Percentiles rank a stretch among this genome's conserved stretches.
Conservation (phyloP, 1,139 yeast genomes). For the Candida tropicalis region DNA sequence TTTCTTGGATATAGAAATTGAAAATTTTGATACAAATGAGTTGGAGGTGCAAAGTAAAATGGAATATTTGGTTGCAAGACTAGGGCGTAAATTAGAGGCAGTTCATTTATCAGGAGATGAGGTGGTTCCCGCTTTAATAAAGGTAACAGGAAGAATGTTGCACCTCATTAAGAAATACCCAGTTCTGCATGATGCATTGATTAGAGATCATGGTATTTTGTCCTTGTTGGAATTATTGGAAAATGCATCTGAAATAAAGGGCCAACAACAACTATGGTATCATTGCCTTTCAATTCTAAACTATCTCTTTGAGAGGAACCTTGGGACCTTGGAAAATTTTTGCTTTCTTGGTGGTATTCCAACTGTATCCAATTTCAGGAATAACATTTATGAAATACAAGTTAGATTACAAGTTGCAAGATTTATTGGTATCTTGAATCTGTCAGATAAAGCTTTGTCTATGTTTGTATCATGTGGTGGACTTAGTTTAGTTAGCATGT, state of each 20-base stretch:
- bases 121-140: constrained; percentile 31
- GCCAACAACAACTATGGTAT: constrained; percentile 40
- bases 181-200: constrained; percentile 43
- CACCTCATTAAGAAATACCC: constrained; percentile 46
- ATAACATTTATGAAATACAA: constrained; percentile 33
- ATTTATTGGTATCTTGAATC: constrained; percentile 42
- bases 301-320: constrained; percentile 36
- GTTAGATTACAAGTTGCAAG: constrained; percentile 48
- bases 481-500: constrained; percentile 48
- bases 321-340: constrained; percentile 49
- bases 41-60: constrained; percentile 46
- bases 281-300: constrained; percentile 46
- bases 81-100: constrained; percentile 35
- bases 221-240: constrained; percentile 53
- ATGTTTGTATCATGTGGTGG: constrained; percentile 64
- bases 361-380: constrained; percentile 45
- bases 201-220: constrained; percentile 53
- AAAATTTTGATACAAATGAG: constrained; percentile 46
- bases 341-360: constrained; percentile 64
- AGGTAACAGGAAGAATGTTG: constrained; percentile 44
- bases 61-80: constrained; percentile 41
- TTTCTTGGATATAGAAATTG: constrained; percentile 42
- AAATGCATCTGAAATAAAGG: constrained; percentile 34
- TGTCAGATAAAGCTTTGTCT: constrained; percentile 43
- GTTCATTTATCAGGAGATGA: constrained; percentile 37